phyloP scores from a whole-genome alignment of 306 rosid species.

The Vicia sativa region DNA sequence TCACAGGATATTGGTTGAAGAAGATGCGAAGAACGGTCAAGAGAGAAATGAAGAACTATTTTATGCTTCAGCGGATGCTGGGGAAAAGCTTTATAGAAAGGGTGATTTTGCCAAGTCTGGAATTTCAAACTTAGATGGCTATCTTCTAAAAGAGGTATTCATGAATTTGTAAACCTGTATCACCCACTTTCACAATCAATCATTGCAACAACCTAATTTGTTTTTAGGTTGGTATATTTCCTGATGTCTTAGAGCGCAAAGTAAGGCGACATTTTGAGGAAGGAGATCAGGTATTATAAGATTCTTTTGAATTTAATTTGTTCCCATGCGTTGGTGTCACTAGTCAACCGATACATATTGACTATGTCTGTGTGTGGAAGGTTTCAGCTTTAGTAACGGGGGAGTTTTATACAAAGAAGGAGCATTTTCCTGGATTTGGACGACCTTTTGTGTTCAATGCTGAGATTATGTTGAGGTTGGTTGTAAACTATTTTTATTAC shows the following conservation, averaged over 20 bases:
- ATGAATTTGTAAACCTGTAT: constrained; percentile 26
- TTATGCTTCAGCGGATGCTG: constrained; percentile 68
- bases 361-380: constrained; percentile 48
- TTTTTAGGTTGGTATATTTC: constrained; percentile 93
- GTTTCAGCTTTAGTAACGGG: constrained; percentile 93
- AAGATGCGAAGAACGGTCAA: constrained; percentile 61
- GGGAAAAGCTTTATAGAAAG: constrained; percentile 75
- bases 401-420: constrained; percentile 89
- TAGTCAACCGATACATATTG: constrained; percentile 27
- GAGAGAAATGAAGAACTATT: constrained; percentile 66
- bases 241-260: constrained; percentile 91
- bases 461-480: constrained; percentile 84
- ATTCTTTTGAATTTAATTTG: constrained; percentile 23
- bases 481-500: constrained; percentile 25
- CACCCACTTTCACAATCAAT: constrained; percentile 11
- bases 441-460: constrained; percentile 92
- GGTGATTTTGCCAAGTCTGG: constrained; percentile 78
- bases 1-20: constrained; percentile 87
- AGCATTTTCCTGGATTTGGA: constrained; percentile 96
- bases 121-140: constrained; percentile 64
- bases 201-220: constrained; percentile 38
- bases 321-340: constrained; percentile 17
- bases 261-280: constrained; percentile 81
- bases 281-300: constrained; percentile 74
- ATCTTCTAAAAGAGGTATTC: constrained; percentile 73